phyloP scores from a whole-genome alignment of 106 monocot species.

The Narthecium ossifragum region DNA sequence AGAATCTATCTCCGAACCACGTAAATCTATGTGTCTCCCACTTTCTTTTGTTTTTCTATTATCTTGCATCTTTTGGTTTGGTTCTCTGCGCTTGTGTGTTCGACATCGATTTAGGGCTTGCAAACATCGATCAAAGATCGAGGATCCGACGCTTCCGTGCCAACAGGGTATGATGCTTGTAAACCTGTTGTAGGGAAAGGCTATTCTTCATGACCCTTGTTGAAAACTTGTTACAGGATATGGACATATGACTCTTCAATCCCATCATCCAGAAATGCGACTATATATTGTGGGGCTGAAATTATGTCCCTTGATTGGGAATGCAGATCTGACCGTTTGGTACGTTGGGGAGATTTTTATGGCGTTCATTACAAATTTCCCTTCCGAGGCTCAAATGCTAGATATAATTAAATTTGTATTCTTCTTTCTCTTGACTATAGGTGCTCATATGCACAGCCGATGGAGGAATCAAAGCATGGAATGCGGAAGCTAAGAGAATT shows the following conservation, averaged over 20 bases:
- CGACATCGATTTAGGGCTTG: no score
- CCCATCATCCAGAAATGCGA: constrained; percentile 93
- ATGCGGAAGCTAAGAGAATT: constrained; percentile 99
- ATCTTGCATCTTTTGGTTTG: no score
- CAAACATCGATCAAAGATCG: no score
- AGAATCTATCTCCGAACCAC: no score
- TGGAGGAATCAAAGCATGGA: constrained; percentile 99
- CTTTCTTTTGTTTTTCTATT: constrained; percentile 52
- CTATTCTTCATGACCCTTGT: neutral
- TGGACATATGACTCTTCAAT: constrained; percentile 93
- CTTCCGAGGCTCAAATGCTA: no score
- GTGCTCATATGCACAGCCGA: constrained; percentile 92
- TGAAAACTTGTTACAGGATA: constrained; percentile 39
- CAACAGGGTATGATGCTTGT: no score
- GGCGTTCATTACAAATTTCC: neutral
- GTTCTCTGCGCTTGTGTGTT: no score
- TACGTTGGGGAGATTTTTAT: constrained; percentile 21
- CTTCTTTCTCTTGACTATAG: constrained; percentile 57
- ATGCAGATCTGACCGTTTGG: constrained; percentile 92
- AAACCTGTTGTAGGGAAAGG: no score
- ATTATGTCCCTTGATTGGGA: constrained; percentile 96
- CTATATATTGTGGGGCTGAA: constrained; percentile 88
- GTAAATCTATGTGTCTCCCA: constrained; percentile 74
- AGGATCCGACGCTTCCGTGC: no score
- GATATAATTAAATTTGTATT: no score